Evolutionary conservation across 257 asterid genomes (phyloP).

Genomic region (Datura wrightii): DNA sequence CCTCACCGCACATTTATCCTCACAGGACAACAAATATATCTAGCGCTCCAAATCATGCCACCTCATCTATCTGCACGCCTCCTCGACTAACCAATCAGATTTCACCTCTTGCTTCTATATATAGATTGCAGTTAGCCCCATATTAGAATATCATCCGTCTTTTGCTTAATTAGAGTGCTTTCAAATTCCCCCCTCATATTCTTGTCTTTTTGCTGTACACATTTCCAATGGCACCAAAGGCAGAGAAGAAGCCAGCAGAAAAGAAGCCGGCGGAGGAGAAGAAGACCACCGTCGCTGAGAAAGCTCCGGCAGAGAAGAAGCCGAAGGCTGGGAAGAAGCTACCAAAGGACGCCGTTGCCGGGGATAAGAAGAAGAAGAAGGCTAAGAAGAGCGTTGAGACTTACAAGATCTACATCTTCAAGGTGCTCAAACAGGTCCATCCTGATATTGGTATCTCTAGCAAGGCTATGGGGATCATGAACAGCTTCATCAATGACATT

Average conservation of each 20-base stretch:
- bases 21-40: slow-evolving; percentile 10
- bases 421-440: slow-evolving; percentile 71
- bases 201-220: no score
- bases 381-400: slow-evolving; percentile 62
- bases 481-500: slow-evolving; percentile 55
- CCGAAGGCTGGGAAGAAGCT: slow-evolving; percentile 79
- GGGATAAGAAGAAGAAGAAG: slow-evolving; percentile 69
- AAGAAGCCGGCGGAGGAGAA: slow-evolving; percentile 71
- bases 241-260: slow-evolving; percentile 49
- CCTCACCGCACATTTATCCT: slow-evolving; percentile 30
- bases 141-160: no score
- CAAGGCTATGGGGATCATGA: slow-evolving; percentile 79
- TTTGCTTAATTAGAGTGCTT: not conserved
- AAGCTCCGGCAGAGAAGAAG: slow-evolving; percentile 68
- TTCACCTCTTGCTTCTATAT: slow-evolving; percentile 25
- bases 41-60: slow-evolving; percentile 23
- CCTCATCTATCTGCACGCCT: slow-evolving; percentile 38
- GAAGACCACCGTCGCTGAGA: slow-evolving; percentile 51
- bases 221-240: slow-evolving; percentile 60
- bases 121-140: not conserved
- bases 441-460: slow-evolving; percentile 69
- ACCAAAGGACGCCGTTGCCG: slow-evolving; percentile 62
- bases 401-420: slow-evolving; percentile 76
- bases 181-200: not conserved
- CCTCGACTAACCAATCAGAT: slow-evolving; percentile 31